Evolutionary conservation across 495 filamentous ascomycete species (phyloP).

Genomic region (Annulohypoxylon bovei): DNA sequence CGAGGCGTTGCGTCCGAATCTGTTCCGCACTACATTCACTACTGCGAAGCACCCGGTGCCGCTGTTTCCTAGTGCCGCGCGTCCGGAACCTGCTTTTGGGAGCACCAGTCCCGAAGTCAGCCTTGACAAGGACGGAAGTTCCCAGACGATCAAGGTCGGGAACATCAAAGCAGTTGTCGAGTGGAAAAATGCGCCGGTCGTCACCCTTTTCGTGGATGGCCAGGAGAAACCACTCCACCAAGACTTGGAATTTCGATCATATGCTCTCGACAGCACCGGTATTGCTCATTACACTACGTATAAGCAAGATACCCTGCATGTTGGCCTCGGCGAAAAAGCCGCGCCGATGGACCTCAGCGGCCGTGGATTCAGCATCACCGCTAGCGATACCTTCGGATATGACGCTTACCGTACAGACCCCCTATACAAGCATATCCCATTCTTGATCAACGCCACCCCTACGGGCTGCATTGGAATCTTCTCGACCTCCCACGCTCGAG

Average conservation of each 20-base stretch:
- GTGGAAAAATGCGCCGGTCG: conserved; percentile 65
- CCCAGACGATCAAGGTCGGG: conserved; percentile 55
- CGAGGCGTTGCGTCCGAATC: conserved; percentile 64
- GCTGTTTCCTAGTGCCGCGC: conserved; percentile 66
- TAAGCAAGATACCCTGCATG: conserved; percentile 66
- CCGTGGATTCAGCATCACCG: conserved; percentile 70
- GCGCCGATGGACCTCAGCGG: conserved; percentile 77
- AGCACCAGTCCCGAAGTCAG: conserved; percentile 42
- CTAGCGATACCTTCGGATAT: conserved; percentile 76
- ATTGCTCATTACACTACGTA: conserved; percentile 69
- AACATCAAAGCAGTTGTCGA: conserved; percentile 62
- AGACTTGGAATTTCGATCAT: conserved; percentile 70
- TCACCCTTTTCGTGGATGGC: conserved; percentile 64
- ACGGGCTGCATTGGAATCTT: conserved; percentile 71
- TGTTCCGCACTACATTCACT: conserved; percentile 73
- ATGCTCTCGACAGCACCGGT: conserved; percentile 66
- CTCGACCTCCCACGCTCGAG: conserved; percentile 69
- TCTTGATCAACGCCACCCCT: conserved; percentile 70
- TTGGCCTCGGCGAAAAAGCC: conserved; percentile 75
- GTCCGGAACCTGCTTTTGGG: conserved; percentile 50
- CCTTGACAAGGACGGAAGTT: conserved; percentile 42
- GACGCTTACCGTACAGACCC: conserved; percentile 75
- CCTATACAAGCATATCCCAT: conserved; percentile 76
- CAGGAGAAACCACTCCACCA: conserved; percentile 60
- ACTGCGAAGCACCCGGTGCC: conserved; percentile 66